A percentile compares a stretch with the other conserved stretches of the same genome.
These are phyloP conservation scores for Dactylellina leptospora DNA, from an alignment of 2,329 filamentous ascomycete species.

Conservation along the genomic window DNA sequence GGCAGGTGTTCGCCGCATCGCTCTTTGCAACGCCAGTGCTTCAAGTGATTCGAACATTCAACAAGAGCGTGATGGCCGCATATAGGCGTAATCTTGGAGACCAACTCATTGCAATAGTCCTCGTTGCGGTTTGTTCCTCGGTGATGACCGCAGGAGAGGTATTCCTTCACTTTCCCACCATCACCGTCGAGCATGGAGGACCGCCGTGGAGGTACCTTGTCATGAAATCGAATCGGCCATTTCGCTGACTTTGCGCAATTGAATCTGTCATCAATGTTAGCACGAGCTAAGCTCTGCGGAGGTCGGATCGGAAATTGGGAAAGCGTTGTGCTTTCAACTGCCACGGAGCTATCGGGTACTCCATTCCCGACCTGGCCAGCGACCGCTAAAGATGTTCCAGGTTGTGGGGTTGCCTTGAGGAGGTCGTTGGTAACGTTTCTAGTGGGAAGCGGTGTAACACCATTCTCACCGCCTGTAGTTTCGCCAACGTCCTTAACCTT, in stretches of 20 bases:
- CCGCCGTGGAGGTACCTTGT: background rate
- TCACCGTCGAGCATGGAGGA: background rate
- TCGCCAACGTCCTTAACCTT: too few relatives aligned
- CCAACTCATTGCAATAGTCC: slow-evolving; percentile 24
- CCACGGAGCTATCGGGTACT: too few relatives aligned
- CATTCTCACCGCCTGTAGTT: too few relatives aligned
- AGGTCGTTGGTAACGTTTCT: background rate
- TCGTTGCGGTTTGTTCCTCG: slow-evolving; percentile 14
- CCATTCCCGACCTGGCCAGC: too few relatives aligned
- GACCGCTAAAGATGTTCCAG: too few relatives aligned
- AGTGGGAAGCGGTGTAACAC: too few relatives aligned
- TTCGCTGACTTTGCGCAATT: background rate
- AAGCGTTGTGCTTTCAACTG: background rate
- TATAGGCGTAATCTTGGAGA: slow-evolving; percentile 22
- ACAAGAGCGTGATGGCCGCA: slow-evolving; percentile 31
- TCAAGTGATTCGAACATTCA: slow-evolving; percentile 29
- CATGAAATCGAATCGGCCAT: background rate
- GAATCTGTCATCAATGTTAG: background rate
- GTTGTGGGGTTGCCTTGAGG: background rate
- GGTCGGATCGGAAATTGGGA: background rate
- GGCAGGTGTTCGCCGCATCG: slow-evolving; percentile 7
- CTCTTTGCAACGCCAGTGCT: slow-evolving; percentile 17
- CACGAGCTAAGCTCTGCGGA: background rate
- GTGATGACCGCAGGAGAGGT: slow-evolving; percentile 27
- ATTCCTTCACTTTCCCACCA: background rate